Percentiles rank a stretch among this genome's conserved stretches.
Conservation (phyloP, 164 flowering plant species). For the Saururus chinensis region DNA sequence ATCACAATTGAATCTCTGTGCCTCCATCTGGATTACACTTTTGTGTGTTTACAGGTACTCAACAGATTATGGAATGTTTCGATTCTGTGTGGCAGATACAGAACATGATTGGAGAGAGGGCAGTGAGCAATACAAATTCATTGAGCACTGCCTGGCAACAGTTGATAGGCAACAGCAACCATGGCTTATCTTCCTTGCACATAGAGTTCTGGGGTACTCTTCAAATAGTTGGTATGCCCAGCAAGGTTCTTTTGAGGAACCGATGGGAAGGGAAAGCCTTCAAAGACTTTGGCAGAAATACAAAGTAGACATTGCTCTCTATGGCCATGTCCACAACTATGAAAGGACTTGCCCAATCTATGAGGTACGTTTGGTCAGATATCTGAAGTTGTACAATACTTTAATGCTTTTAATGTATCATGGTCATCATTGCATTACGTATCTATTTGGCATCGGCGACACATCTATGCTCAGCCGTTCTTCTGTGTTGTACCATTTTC, state of each 20-base stretch:
- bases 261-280: constrained; percentile 89
- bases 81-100: constrained; percentile 82
- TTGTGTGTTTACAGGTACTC: constrained; percentile 49
- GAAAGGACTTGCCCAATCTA: constrained; percentile 92
- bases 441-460: too few species aligned
- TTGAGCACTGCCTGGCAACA: constrained; percentile 76
- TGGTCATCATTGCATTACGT: too few species aligned
- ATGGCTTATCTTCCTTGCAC: constrained; percentile 90
- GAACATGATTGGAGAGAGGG: constrained; percentile 97
- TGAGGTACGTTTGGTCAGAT: constrained; percentile 34
- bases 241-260: constrained; percentile 85
- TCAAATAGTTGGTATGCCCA: constrained; percentile 42
- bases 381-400: too few species aligned
- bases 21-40: not conserved
- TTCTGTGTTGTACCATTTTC: too few species aligned
- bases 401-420: not conserved
- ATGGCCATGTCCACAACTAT: constrained; percentile 85
- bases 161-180: constrained; percentile 87
- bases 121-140: constrained; percentile 73
- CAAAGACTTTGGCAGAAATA: constrained; percentile 93
- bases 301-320: constrained; percentile 84
- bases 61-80: constrained; percentile 93
- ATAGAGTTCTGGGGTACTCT: constrained; percentile 86
- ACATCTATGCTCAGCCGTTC: too few species aligned
- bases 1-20: not conserved